phyloP scores from a whole-genome alignment of 441 rosid genomes.

The Breynia disticha region DNA sequence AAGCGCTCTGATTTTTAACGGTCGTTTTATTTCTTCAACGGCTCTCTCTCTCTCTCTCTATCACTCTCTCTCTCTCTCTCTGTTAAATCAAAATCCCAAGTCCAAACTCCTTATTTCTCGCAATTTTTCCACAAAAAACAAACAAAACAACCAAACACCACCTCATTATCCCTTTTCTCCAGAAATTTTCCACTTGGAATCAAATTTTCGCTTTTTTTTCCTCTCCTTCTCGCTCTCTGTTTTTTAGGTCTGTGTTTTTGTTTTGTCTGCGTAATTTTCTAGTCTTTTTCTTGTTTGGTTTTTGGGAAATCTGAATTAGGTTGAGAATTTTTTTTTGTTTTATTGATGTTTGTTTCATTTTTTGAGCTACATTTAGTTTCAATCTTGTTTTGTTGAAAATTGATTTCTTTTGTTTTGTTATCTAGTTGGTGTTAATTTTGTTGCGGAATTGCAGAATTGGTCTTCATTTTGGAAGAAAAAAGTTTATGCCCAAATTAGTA shows the following conservation, averaged over 20 bases:
- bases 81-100: constrained; percentile 14
- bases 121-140: no score
- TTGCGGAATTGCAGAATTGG: background rate
- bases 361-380: background rate
- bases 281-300: background rate
- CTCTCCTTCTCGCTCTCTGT: background rate
- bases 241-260: no score
- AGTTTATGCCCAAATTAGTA: background rate
- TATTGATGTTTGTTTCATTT: background rate
- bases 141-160: constrained; percentile 2
- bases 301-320: background rate
- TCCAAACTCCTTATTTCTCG: constrained; percentile 20
- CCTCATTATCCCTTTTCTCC: no score
- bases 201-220: no score
- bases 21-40: constrained; percentile 35
- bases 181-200: no score
- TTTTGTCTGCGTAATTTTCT: background rate
- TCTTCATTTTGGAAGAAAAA: background rate
- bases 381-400: background rate
- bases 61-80: constrained; percentile 12
- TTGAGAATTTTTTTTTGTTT: background rate
- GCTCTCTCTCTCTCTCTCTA: constrained; percentile 20
- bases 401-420: background rate
- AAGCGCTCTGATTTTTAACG: constrained; percentile 37
- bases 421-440: background rate